Evolutionary conservation across 169 alveolate genomes (phyloP), one percentile per base, ranked within the genome.

Genomic region (Eimeria sp.): DNA sequence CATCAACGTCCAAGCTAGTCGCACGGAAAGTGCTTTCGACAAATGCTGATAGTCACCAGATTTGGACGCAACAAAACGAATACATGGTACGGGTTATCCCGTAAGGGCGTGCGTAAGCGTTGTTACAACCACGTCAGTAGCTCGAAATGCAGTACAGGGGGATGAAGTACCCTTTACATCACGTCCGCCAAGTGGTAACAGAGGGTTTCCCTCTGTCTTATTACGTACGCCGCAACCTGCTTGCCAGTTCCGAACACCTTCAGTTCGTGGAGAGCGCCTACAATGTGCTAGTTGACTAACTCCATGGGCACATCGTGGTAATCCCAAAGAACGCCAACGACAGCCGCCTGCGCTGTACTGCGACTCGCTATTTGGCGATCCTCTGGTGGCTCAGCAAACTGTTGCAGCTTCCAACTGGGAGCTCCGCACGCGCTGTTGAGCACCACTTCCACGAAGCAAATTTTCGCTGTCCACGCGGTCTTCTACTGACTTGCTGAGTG

Each of bases 311-410:
- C 16, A 47, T 27, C n/a, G 88, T 27, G 47, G 75, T 25, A 22
- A 20, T 30, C 73, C 27, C 75, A 83, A 6, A 82, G 72, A 70
- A 30, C 75, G 49, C 72, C 27, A 34, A 47, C n/a, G 72, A 57
- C 91, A 4, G 91, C 76, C 91, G 91, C 91, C 91, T 43, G 91
- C 57, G 30, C 91, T 83, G 91, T 57, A 51, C 75, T 30, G 67
- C 88, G 65, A 67, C 88, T 78, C 57, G 65, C 67, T 18, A 22
- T 51, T 51, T 27, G 49, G 88, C 88, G 75, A 30, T 20, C 34
- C 34, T 57, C 91, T 57, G 76, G 47, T 34, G 70, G 54, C 51
- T 83, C 91, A 27, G 75, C 51, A 57, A 83, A 40, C 49, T 54
- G 91, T 75, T 34, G 73, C 91, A 83, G 57, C 54, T 11, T 83